These are phyloP conservation scores for Colletotrichum tropicicola DNA, from an alignment of 2,329 filamentous ascomycete genomes.

Conservation along the genomic window DNA sequence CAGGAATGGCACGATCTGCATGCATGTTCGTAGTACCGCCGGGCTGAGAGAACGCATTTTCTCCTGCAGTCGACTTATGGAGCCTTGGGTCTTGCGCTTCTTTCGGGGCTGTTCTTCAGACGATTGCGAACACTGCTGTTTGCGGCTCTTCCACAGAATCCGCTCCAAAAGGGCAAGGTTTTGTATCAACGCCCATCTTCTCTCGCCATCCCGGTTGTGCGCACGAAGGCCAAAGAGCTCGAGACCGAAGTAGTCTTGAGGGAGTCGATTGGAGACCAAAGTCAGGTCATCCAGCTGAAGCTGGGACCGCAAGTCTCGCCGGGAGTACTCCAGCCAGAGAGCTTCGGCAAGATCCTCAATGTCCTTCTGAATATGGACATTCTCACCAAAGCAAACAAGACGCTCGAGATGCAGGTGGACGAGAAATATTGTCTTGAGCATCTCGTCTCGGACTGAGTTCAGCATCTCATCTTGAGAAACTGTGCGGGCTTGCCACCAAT, in stretches of 20 bases:
- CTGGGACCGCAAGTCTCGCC: conserved; percentile 73
- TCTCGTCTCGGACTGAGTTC: conserved; percentile 76
- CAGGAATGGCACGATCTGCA: conserved; percentile 68
- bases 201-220: conserved; percentile 63
- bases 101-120: conserved; percentile 60
- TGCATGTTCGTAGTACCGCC: conserved; percentile 57
- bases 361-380: conserved; percentile 49
- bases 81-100: conserved; percentile 53
- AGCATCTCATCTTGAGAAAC: conserved; percentile 67
- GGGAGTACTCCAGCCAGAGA: conserved; percentile 82
- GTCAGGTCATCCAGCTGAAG: conserved; percentile 82
- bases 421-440: conserved; percentile 77
- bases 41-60: conserved; percentile 56
- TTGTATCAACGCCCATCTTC: conserved; percentile 68
- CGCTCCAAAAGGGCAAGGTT: conserved; percentile 66
- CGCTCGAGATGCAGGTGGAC: conserved; percentile 70
- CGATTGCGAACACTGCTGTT: conserved; percentile 35
- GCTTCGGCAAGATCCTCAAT: conserved; percentile 75
- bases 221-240: conserved; percentile 62
- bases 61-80: conserved; percentile 56
- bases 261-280: conserved; percentile 58
- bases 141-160: conserved; percentile 44
- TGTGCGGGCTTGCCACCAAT: conserved; percentile 81
- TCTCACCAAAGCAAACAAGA: conserved; percentile 54
- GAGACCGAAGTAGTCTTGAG: conserved; percentile 55